Percentiles rank a stretch among this genome's conserved stretches.
phyloP scores from a whole-genome alignment of 73 alveolate genomes.

The Stentor roeselii region DNA sequence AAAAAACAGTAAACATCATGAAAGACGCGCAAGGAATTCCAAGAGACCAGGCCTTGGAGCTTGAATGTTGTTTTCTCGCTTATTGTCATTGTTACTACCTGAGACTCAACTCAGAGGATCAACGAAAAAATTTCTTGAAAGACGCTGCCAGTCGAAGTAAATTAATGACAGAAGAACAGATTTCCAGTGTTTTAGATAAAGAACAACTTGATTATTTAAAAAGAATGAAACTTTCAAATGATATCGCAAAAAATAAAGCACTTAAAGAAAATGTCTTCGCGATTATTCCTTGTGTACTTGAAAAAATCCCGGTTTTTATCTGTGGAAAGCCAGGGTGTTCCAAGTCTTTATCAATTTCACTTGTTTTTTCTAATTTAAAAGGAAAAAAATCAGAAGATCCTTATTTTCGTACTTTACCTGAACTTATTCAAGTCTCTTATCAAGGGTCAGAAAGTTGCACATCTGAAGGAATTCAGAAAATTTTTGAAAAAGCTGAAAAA shows the following conservation, averaged over 20 bases:
- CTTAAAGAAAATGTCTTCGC: slow-evolving; percentile 54
- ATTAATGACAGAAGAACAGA: slow-evolving; percentile 25
- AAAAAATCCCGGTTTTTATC: slow-evolving; percentile 53
- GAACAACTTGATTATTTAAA: slow-evolving; percentile 56
- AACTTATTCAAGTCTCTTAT: background rate
- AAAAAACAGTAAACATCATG: no score
- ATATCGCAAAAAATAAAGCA: slow-evolving; percentile 49
- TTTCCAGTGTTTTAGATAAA: slow-evolving; percentile 34
- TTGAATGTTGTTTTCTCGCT: slow-evolving; percentile 39
- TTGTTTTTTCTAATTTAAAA: slow-evolving; percentile 38
- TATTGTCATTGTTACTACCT: slow-evolving; percentile 50
- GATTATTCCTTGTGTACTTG: slow-evolving; percentile 38
- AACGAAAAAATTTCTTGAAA: slow-evolving; percentile 34
- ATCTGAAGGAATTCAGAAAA: slow-evolving; percentile 20
- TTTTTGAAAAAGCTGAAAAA: slow-evolving; percentile 18
- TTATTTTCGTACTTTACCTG: slow-evolving; percentile 7
- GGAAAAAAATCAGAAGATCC: slow-evolving; percentile 32
- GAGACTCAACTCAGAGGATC: slow-evolving; percentile 30
- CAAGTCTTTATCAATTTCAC: slow-evolving; percentile 47
- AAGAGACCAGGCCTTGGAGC: no score
- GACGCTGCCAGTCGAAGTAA: slow-evolving; percentile 11
- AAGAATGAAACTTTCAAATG: slow-evolving; percentile 31
- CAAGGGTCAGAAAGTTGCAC: slow-evolving; percentile 8
- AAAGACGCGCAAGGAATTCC: no score
- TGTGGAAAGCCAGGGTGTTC: slow-evolving; percentile 70